Base-by-base conservation (phyloP, 331 rosid genomes). In the Malus hybrid region DNA sequence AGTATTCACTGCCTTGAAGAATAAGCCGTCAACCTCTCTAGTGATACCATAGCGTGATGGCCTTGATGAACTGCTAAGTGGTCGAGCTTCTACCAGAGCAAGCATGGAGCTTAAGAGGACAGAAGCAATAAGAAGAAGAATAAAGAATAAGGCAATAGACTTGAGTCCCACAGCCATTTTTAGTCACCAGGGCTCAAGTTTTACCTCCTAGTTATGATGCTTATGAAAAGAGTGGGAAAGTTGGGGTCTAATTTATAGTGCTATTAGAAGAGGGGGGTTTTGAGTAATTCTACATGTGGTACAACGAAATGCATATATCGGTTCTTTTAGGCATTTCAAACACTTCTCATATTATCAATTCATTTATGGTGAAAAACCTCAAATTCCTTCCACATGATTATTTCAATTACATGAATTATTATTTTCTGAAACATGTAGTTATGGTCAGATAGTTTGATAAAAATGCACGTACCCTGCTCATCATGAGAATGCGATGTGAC, bases 141-240 rank as follows among this genome's bases (percentile, higher is more conserved):
- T 48, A 14, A 20, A 34, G 12, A 75, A 19, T 72, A 75, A 13
- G 80, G 63, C 24, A 53, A 24, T 24, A 36, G 70, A 75, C 48
- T 29, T 69, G 80, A 78, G 46, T 7, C 22, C 72, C 22, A 33
- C 60, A 12, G 63, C 77, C 83, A 80, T 80, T 28, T 33, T 53
- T 22, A 32, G 6, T 33, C 7, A n/a, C 30, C 11, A 70, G 28
- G 8, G 19, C 66, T 26, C 50, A 42, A 14, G 19, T 12, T 70
- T 70, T 26, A 10, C 55, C 44, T 53, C 12, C 11, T 16, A 20
- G 19, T 30, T 29, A 52, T 42, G 50, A 42, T 42, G 50, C 50
- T 11, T 42, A 42, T 11, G 50, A 11, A 42, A 68, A 55, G 60
- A 15, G 12, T 3, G 62, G 62, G 7, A 64, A 33, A 22, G 11